Base-by-base conservation (phyloP, 305 asterid genomes). In the Fraxinus xanthoxyloides region DNA sequence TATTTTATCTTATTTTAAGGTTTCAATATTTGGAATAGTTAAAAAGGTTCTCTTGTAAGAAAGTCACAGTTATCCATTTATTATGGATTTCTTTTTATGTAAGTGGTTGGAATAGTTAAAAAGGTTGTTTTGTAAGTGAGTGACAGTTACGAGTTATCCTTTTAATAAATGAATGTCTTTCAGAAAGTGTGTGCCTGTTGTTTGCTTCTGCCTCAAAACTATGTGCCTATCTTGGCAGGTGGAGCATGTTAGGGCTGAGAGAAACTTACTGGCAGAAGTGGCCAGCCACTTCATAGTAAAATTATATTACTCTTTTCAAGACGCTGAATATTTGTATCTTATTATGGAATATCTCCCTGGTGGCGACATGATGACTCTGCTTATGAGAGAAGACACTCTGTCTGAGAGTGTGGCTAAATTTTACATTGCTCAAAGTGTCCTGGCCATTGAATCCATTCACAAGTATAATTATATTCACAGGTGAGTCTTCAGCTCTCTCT, bases 261-360 rank as follows among this genome's bases (percentile, higher is more conserved):
- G 98, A 75, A 95, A 95, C 83, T 88, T 95, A 43, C 87, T 95
- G 82, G 98, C 98, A 30, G 98, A 94, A 91, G 98, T 94, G 76
- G 98, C 94, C 79, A 92, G 98, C 86, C 97, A 92, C 88, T 93
- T 89, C 83, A 95, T 95, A 77, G 98, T 95, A 77, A 95, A 95
- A 82, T 72, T 95, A 40, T 93, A 93, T 82, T 95, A 92, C 90
- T 93, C 98, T 77, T 94, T 94, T 81, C 98, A 94, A 92, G 98
- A 95, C 90, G 91, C 91, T 46, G 98, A 95, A 83, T 87, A 93
- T 87, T 89, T 95, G 76, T 95, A 95, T 86, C 98, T 95, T 77
- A 91, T 95, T 79, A 95, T 95, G 98, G 98, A 95, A 80, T 93
- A 95, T 85, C 96, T 95, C 80, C 98, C 98, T 82, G 98, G 98